Percentiles rank a stretch among this genome's conserved stretches.
Conservation (phyloP, 306 rosid genomes). For the Rosa multiflora region DNA sequence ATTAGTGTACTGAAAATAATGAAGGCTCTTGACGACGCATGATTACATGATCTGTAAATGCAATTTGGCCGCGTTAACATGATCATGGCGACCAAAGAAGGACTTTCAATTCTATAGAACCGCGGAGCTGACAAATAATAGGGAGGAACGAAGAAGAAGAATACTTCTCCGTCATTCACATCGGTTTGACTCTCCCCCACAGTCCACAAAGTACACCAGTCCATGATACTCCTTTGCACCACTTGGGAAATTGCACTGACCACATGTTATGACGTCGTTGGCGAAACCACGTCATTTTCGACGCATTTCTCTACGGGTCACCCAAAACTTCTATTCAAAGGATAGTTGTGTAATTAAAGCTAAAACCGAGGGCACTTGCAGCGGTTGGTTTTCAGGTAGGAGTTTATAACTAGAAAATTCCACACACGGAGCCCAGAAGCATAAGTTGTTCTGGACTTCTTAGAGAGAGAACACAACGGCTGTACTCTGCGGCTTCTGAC, state of each 20-base stretch:
- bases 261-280: neutral
- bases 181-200: neutral
- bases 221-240: neutral
- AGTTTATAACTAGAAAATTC: conserved; percentile 5
- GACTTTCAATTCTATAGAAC: neutral
- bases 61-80: neutral
- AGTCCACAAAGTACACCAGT: neutral
- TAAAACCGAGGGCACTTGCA: neutral
- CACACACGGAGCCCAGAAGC: neutral
- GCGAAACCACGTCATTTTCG: neutral
- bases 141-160: neutral
- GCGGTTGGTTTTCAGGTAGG: neutral
- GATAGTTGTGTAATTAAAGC: neutral
- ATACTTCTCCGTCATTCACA: neutral
- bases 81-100: neutral
- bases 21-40: neutral
- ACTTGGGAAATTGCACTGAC: neutral
- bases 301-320: neutral
- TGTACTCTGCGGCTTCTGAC: neutral
- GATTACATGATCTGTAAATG: neutral
- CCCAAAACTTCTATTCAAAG: neutral
- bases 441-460: neutral
- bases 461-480: neutral
- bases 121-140: neutral
- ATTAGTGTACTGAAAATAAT: too few relatives aligned